Conservation (phyloP, 805 yeast species). For the Clavispora vitiphila region DNA sequence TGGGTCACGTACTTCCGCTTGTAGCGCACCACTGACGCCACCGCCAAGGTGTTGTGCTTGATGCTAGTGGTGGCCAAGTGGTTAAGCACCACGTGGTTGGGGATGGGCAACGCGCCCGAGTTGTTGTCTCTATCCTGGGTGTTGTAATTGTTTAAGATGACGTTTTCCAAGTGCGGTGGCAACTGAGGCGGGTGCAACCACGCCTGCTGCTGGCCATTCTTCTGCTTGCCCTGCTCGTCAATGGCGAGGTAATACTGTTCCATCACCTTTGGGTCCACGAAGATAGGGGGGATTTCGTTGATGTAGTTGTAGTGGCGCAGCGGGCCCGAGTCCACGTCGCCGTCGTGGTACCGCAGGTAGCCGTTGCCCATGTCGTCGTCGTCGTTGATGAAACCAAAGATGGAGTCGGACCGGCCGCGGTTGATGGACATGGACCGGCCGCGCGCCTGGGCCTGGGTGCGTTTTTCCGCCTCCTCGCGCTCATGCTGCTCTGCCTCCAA, state of each 20-base stretch:
- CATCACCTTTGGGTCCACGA: constrained; percentile 82
- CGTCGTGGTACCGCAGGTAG: constrained; percentile 70
- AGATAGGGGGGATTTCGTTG: constrained; percentile 73
- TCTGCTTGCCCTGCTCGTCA: constrained; percentile 61
- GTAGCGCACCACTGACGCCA: constrained; percentile 86
- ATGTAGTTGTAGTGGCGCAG: constrained; percentile 40
- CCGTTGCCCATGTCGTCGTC: constrained; percentile 84
- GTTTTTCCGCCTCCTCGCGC: constrained; percentile 9
- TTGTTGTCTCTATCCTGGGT: constrained; percentile 67
- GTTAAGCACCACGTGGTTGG: constrained; percentile 90
- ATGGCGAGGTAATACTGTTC: constrained; percentile 76
- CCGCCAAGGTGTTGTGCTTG: constrained; percentile 89
- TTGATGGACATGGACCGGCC: constrained; percentile 26
- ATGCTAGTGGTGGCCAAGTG: constrained; percentile 95
- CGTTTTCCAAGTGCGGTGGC: constrained; percentile 95
- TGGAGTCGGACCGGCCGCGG: constrained; percentile 48
- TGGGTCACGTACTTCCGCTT: constrained; percentile 87
- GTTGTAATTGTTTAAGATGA: constrained; percentile 71
- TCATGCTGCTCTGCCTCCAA: constrained; percentile 17
- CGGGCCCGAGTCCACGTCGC: constrained; percentile 25
- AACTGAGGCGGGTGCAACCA: constrained; percentile 89
- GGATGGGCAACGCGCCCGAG: constrained; percentile 85
- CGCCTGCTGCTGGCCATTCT: constrained; percentile 53
- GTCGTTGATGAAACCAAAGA: constrained; percentile 57
- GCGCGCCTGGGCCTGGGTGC: constrained; percentile 16